Percentiles rank a stretch among this genome's conserved stretches.
These are phyloP conservation scores for Cylindricascospora bacillispora DNA, from an alignment of 1,139 yeast species.

Conservation along the genomic window DNA sequence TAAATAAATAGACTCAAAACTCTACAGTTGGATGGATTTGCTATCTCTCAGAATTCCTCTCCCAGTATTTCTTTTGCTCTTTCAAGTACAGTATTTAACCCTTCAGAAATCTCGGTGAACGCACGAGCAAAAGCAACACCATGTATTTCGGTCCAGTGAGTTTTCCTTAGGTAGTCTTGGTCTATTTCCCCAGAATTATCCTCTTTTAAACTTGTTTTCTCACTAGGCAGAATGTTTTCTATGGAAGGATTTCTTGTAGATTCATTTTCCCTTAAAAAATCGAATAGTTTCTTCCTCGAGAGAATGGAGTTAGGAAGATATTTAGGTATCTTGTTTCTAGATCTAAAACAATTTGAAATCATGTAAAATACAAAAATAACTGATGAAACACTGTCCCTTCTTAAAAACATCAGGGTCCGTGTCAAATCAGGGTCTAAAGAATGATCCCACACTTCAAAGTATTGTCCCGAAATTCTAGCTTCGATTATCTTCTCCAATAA, in stretches of 20 bases:
- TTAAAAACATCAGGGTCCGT: constrained; percentile 29
- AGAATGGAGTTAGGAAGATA: constrained; percentile 34
- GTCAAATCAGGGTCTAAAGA: constrained; percentile 29
- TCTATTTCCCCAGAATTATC: constrained; percentile 4
- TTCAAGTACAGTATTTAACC: constrained; percentile 29
- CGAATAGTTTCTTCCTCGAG: constrained; percentile 33
- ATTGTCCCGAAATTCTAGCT: constrained; percentile 36
- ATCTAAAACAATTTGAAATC: constrained; percentile 31
- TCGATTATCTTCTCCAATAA: constrained; percentile 34
- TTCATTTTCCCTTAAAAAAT: constrained; percentile 28
- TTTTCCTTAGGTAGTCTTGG: constrained; percentile 19
- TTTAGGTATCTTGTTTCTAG: constrained; percentile 29
- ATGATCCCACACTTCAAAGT: constrained; percentile 34
- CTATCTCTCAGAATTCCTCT: constrained; percentile 23
- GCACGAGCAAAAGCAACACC: constrained; percentile 38
- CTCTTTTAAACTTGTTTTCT: constrained; percentile 4
- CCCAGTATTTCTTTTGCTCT: constrained; percentile 34
- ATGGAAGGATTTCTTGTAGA: constrained; percentile 1
- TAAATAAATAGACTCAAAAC: not conserved
- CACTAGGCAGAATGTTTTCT: not conserved
- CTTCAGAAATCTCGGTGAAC: constrained; percentile 34
- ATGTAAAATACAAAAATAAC: constrained; percentile 33
- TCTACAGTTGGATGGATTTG: not conserved
- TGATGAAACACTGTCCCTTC: constrained; percentile 37
- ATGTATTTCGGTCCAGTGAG: constrained; percentile 36